These are phyloP conservation scores for Metschnikowia santaceciliae DNA, from an alignment of 805 yeast genomes.

Conservation along the genomic window DNA sequence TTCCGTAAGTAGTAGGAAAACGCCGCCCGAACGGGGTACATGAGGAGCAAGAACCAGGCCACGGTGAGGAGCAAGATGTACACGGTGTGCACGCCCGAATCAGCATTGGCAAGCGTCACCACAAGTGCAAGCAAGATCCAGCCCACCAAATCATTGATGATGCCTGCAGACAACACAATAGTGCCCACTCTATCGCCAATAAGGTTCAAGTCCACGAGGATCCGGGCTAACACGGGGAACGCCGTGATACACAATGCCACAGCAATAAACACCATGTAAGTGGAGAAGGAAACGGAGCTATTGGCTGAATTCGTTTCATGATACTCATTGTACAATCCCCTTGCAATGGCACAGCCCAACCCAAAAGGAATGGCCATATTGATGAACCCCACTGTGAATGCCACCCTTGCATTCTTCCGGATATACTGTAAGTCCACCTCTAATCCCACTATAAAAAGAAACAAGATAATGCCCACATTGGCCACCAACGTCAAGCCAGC, in stretches of 20 bases:
- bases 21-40: slow-evolving; percentile 52
- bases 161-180: slow-evolving; percentile 77
- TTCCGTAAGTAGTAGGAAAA: slow-evolving; percentile 43
- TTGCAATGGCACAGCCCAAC: slow-evolving; percentile 67
- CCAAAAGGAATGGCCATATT: slow-evolving; percentile 81
- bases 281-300: slow-evolving; percentile 54
- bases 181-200: slow-evolving; percentile 69
- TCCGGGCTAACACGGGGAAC: slow-evolving; percentile 78
- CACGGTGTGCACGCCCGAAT: slow-evolving; percentile 62
- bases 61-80: slow-evolving; percentile 62
- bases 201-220: slow-evolving; percentile 66
- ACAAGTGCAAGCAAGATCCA: slow-evolving; percentile 77
- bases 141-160: slow-evolving; percentile 72
- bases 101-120: slow-evolving; percentile 72
- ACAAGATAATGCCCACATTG: slow-evolving; percentile 68
- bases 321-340: slow-evolving; percentile 62
- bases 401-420: slow-evolving; percentile 54
- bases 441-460: slow-evolving; percentile 72
- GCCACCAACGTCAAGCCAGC: slow-evolving; percentile 66
- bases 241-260: slow-evolving; percentile 85
- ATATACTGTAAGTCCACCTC: slow-evolving; percentile 72
- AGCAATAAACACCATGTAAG: slow-evolving; percentile 76
- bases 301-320: slow-evolving; percentile 19
- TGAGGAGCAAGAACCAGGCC: slow-evolving; percentile 65
- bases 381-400: slow-evolving; percentile 63